Percentiles rank a stretch among this genome's conserved stretches.
Conservation (phyloP, 352 stramenopile genomes). For the Pythium monospermum region DNA sequence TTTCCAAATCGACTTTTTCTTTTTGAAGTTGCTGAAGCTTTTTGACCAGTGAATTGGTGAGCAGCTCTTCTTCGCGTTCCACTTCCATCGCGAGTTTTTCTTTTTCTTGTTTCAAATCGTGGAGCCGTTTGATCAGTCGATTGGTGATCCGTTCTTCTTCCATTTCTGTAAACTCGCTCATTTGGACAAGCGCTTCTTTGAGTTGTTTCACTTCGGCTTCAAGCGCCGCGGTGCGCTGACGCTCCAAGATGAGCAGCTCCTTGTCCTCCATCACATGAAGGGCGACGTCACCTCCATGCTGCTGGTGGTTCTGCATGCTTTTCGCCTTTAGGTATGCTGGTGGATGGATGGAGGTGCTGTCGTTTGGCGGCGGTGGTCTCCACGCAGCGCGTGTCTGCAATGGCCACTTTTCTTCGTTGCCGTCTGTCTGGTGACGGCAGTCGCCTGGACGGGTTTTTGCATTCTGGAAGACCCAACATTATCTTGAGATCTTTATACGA, state of each 20-base stretch:
- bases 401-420: no score
- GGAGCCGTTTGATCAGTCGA: slow-evolving; percentile 72
- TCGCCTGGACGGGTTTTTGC: no score
- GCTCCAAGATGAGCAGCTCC: slow-evolving; percentile 66
- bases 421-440: no score
- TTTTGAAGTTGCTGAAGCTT: slow-evolving; percentile 84
- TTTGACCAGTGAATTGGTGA: slow-evolving; percentile 88
- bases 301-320: slow-evolving; percentile 28
- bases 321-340: no score
- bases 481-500: no score
- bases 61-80: slow-evolving; percentile 86
- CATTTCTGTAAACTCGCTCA: slow-evolving; percentile 81
- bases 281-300: slow-evolving; percentile 13
- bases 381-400: no score
- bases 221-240: slow-evolving; percentile 63
- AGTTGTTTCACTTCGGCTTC: slow-evolving; percentile 66
- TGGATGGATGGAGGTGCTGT: no score
- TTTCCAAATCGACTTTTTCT: slow-evolving; percentile 90
- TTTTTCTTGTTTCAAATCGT: slow-evolving; percentile 84
- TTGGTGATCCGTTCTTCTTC: slow-evolving; percentile 84
- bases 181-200: slow-evolving; percentile 60
- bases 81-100: slow-evolving; percentile 86
- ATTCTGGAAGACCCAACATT: no score
- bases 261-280: slow-evolving; percentile 41
- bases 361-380: no score